A percentile compares a stretch with the other conserved stretches of the same genome.
These are phyloP conservation scores for Akanthomyces dipterigenus DNA, from an alignment of 2,329 filamentous ascomycete species.

Conservation along the genomic window DNA sequence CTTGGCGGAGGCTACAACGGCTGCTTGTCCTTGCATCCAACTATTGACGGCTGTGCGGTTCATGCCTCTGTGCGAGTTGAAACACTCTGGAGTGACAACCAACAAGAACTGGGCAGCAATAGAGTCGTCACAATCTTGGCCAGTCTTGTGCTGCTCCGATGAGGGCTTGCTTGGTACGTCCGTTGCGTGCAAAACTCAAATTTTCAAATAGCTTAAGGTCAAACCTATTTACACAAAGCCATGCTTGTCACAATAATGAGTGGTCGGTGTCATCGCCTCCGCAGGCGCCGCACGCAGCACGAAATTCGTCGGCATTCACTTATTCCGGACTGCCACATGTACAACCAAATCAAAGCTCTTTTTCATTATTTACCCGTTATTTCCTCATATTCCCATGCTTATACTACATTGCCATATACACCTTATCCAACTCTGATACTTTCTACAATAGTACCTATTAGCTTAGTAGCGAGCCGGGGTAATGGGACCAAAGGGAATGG, in stretches of 20 bases:
- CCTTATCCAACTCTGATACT: neutral
- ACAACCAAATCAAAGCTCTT: neutral
- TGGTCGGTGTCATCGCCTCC: no score
- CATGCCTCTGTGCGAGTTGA: no score
- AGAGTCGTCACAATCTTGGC: neutral
- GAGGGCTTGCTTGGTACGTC: neutral
- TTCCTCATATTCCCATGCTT: neutral
- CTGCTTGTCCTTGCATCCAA: no score
- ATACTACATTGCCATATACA: neutral
- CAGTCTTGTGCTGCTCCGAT: neutral
- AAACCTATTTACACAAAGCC: no score
- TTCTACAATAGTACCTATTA: neutral
- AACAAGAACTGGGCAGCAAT: no score
- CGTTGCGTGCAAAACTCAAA: neutral
- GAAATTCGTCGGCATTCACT: neutral
- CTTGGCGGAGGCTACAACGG: no score
- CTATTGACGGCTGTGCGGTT: no score
- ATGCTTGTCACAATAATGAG: no score
- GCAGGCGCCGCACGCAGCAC: neutral
- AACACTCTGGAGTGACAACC: no score
- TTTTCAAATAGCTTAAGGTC: neutral
- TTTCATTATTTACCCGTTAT: neutral
- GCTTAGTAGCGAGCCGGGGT: neutral
- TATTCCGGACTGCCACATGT: neutral
- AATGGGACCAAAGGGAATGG: slow-evolving; percentile 8